Percentiles rank a stretch among this genome's conserved stretches.
These are phyloP conservation scores for Rhodotorula babjevae DNA, from an alignment of 768 basidiomycete genomes.

Conservation along the genomic window DNA sequence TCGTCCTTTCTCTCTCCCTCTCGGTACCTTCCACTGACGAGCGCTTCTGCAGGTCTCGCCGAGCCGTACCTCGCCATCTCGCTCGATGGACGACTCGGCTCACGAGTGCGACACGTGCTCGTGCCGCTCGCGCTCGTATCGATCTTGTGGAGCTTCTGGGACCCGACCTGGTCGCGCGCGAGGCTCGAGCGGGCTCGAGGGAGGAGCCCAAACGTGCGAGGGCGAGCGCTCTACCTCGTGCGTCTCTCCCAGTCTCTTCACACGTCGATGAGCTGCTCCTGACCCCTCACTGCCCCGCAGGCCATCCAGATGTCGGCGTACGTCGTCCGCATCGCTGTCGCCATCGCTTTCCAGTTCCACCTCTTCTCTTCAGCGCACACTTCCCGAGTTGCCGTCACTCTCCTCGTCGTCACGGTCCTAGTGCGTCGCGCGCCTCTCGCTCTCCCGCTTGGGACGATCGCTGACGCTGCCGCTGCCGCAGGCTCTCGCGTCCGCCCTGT, in stretches of 20 bases:
- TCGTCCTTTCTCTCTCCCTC: neutral
- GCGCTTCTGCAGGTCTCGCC: neutral
- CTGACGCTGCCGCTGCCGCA: neutral
- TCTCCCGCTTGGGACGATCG: too few species aligned
- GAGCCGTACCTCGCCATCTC: neutral
- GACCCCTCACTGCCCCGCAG: neutral
- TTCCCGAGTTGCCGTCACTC: too few species aligned
- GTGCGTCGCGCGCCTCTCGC: neutral
- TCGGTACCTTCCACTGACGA: neutral
- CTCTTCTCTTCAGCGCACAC: neutral
- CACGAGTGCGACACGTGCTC: neutral
- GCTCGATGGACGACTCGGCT: too few species aligned
- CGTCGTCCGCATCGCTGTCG: neutral
- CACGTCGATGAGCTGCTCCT: neutral
- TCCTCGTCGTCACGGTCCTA: neutral
- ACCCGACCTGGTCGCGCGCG: conserved; percentile 21
- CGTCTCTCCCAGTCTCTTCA: neutral
- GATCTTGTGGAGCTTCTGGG: conserved; percentile 29
- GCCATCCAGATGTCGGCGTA: neutral
- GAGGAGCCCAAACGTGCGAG: neutral
- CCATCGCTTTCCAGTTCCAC: neutral
- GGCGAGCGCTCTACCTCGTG: neutral
- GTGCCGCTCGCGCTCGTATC: neutral
- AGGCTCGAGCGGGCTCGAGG: conserved; percentile 11
- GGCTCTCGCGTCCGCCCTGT: conserved; percentile 17